Conservation (phyloP, 2,329 filamentous ascomycete species). For the Hypomyces rosellus region DNA sequence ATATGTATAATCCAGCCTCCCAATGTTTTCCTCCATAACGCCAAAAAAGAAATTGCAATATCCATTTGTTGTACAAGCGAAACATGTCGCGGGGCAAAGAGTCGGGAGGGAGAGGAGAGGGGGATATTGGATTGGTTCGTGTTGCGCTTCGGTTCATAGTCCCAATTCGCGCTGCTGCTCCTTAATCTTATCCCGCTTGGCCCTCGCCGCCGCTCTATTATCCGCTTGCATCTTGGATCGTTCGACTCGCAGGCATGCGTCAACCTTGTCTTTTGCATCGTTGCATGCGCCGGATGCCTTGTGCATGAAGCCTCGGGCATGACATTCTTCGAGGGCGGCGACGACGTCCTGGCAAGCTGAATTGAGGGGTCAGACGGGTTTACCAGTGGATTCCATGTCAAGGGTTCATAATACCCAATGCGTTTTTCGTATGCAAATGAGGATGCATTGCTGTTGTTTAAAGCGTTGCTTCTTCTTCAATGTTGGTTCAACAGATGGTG, state of each 20-base stretch:
- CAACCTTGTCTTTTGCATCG: constrained; percentile 74
- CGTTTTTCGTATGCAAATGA: constrained; percentile 89
- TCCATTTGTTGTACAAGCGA: constrained; percentile 10
- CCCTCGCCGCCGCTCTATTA: constrained; percentile 64
- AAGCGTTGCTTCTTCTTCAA: too few species aligned
- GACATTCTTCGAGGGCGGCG: constrained; percentile 89
- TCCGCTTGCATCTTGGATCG: constrained; percentile 68
- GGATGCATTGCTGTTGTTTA: constrained; percentile 71
- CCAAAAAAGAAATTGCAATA: constrained; percentile 14
- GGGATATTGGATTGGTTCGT: too few species aligned
- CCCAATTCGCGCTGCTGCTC: constrained; percentile 55
- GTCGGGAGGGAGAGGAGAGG: background rate
- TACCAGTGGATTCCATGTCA: background rate
- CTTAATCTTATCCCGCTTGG: constrained; percentile 66
- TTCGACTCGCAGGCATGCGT: constrained; percentile 75
- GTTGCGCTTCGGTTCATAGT: constrained; percentile 20
- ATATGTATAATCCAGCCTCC: constrained; percentile 1
- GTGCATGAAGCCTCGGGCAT: constrained; percentile 85
- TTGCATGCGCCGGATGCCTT: constrained; percentile 90
- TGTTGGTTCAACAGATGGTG: too few species aligned
- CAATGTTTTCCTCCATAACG: constrained; percentile 9
- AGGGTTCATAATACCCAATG: constrained; percentile 55
- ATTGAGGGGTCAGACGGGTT: constrained; percentile 15
- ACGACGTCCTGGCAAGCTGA: constrained; percentile 93
- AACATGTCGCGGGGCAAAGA: background rate